A percentile compares a stretch with the other conserved stretches of the same genome.
Evolutionary conservation across 2,329 filamentous ascomycete genomes (phyloP).

Genomic region (Exophiala sp.): DNA sequence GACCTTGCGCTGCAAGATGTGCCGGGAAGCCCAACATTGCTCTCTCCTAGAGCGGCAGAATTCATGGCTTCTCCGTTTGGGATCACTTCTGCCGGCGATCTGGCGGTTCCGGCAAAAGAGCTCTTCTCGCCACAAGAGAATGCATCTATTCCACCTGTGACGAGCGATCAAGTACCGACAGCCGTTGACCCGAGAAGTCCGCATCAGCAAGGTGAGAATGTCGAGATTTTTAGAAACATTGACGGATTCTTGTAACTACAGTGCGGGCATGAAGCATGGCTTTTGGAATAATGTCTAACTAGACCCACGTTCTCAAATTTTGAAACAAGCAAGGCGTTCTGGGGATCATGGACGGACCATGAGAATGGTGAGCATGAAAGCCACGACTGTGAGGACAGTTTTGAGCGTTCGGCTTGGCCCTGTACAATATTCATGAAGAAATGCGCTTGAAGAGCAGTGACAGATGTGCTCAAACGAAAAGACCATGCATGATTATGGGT

Average conservation of each 20-base stretch:
- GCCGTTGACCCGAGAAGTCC: constrained; percentile 28
- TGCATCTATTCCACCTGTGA: not conserved
- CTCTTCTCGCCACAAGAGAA: constrained; percentile 10
- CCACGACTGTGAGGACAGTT: not conserved
- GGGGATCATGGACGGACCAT: constrained; percentile 9
- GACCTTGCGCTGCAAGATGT: constrained; percentile 37
- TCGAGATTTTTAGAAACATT: constrained; percentile 28
- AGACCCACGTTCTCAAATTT: constrained; percentile 15
- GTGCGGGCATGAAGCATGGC: constrained; percentile 5
- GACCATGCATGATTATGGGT: constrained; percentile 5
- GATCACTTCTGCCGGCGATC: constrained; percentile 34
- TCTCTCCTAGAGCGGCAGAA: constrained; percentile 42
- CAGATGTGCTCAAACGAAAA: constrained; percentile 1
- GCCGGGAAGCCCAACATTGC: constrained; percentile 36
- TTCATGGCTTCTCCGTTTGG: constrained; percentile 40
- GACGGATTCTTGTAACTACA: constrained; percentile 27
- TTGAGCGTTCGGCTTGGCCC: not conserved
- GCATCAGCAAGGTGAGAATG: constrained; percentile 25
- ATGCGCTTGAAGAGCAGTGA: constrained; percentile 9
- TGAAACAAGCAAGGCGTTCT: constrained; percentile 23
- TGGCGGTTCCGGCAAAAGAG: constrained; percentile 22
- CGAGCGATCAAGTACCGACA: constrained; percentile 9
- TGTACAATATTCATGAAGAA: constrained; percentile 23
- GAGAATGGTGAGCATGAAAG: constrained; percentile 12
- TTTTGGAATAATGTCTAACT: constrained; percentile 22